Evolutionary conservation across 2,329 filamentous ascomycete species (phyloP), one percentile per base, ranked within the genome.

Genomic region (Colletotrichum sp.): DNA sequence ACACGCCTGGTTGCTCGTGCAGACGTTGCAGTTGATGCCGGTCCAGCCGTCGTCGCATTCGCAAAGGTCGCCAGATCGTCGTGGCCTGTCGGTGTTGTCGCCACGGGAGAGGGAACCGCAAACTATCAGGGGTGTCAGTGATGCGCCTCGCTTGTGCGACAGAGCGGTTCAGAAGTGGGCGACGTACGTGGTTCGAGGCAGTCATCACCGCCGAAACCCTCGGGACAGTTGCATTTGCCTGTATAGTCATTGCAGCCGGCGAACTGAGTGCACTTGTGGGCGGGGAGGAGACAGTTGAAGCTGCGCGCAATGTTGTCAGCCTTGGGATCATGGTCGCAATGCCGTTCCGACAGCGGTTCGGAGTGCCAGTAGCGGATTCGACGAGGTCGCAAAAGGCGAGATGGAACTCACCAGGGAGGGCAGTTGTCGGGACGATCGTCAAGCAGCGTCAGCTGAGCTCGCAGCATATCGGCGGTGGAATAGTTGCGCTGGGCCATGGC

Each of bases 11-110:
- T 99, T 90, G 6, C 93, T 92, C 77, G 94, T 93, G 86, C 97
- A 99, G 72, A 99, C 95, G 81, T 97, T 99, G 91, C 97, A 99
- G 88, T 99, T 99, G 87, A 99, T 96, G 78, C 97, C 97, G 55
- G 92, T 92, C 97, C 97, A 99, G 72, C 97, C 97, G 49, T 98
- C 95, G 82, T 96, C 94, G 85, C 97, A 99, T 57, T 95, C 88
- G 86, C 97, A 99, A 7, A 49, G 44, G 55, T 89, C 87, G 74
- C 92, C 89, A 69, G 92, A 87, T 82, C 97, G 92, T 82, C 95
- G 93, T 26, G 93, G 91, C 80, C 97, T 91, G 81, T 99, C 93
- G 79, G 97, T 91, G 81, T 99, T 93, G 79, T 90, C 90, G 78
- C 96, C 96, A 80, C 95, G 93, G 52, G 95, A 92, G 55, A 98